Evolutionary conservation across 139 green algal species (phyloP), one percentile per base, ranked within the genome.

Genomic region (Pleodorina starrii): DNA sequence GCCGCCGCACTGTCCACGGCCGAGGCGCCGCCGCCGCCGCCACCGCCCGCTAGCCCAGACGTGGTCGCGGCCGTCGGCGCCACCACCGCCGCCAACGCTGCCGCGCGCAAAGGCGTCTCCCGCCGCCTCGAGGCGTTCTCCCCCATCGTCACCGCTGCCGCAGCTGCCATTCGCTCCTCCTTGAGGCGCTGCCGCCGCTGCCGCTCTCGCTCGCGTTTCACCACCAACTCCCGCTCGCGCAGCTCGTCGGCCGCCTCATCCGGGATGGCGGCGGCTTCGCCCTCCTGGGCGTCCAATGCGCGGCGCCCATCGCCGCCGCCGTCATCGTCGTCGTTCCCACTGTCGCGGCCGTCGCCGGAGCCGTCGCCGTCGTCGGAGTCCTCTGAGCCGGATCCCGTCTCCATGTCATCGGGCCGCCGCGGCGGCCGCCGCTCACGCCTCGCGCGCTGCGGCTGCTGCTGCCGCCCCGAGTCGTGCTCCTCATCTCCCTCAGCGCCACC

Each of bases 141-240:
- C 78, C 57, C 12, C 17, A 36, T 51, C 78, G 54, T 9, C 78
- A 51, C 36, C 78, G 77, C 77, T 50, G 77, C 50, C 50, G 54
- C 54, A 40, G 54, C 79, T 12, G n/a, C 25, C n/a, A 66, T 21
- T 2, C 60, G 81, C 81, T 77, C 60, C 63, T 87, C 81, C 81
- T 87, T 78, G 19, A 87, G 60, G 1, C 60, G 81, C 60, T 50
- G 60, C 60, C 60, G 81, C 60, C 60, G 43, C 81, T 50, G 42
- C n/a, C 60, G 57, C 80, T 86, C 80, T 11, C 80, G 57, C 38
- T 86, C 80, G 1, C 80, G 57, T 40, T 86, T 86, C 0, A 86
- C 29, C 29, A 57, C 80, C 80, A 86, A 57, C 12, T 75, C 80
- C 5, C 80, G 80, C 42, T 76, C 80, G 14, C 80, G 80, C 57